Conservation (phyloP, 768 basidiomycete species). For the Sarcomyxa edulis region DNA sequence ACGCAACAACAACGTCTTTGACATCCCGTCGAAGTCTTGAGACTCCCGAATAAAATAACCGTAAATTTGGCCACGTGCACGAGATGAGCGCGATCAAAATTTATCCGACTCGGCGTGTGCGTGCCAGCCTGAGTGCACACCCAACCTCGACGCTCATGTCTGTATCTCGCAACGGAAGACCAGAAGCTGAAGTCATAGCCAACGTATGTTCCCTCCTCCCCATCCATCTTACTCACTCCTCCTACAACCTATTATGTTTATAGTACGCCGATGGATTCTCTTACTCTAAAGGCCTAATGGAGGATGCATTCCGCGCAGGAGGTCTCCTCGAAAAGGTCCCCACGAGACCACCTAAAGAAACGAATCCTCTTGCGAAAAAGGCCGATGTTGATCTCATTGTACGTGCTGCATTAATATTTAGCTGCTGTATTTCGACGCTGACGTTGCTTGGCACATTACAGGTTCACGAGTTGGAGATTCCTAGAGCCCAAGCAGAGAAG, state of each 20-base stretch:
- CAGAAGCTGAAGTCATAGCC: conserved; percentile 62
- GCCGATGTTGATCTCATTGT: conserved; percentile 68
- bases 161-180: conserved; percentile 49
- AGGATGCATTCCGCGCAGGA: conserved; percentile 55
- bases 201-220: too few species aligned
- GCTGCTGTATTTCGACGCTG: conserved; percentile 1
- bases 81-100: too few species aligned
- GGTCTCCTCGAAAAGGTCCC: conserved; percentile 53
- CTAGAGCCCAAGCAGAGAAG: conserved; percentile 54
- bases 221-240: conserved; percentile 14
- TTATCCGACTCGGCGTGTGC: too few species aligned
- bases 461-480: conserved; percentile 63
- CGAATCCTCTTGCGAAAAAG: conserved; percentile 35
- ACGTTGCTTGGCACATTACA: conserved; percentile 15
- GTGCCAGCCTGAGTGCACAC: too few species aligned
- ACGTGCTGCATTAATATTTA: conserved; percentile 14
- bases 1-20: too few species aligned
- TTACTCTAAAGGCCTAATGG: conserved; percentile 63
- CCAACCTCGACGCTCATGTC: too few species aligned
- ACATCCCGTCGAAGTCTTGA: too few species aligned
- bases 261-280: conserved; percentile 64
- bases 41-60: too few species aligned
- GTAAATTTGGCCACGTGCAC: too few species aligned
- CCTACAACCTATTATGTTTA: neutral
- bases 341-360: conserved; percentile 40